phyloP scores from a whole-genome alignment of 2,329 filamentous ascomycete species.

The Erysiphe neolycopersici region DNA sequence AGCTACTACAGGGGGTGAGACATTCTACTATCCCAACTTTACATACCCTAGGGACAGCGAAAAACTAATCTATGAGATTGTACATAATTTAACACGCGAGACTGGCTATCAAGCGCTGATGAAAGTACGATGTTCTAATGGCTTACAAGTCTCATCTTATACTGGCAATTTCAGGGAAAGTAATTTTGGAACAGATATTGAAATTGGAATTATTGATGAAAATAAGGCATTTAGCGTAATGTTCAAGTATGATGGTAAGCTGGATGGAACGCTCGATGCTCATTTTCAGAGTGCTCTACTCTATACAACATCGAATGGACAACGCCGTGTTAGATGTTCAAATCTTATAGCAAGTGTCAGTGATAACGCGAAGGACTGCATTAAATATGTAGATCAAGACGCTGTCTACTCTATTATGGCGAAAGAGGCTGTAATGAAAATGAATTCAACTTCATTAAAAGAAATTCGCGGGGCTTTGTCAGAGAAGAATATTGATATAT shows the following conservation, averaged over 20 bases:
- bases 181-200: conserved; percentile 79
- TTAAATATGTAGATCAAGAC: conserved; percentile 92
- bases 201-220: conserved; percentile 74
- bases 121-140: conserved; percentile 96
- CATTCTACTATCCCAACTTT: conserved; percentile 94
- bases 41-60: conserved; percentile 61
- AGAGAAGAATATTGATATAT: conserved; percentile 78
- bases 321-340: conserved; percentile 73
- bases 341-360: conserved; percentile 86
- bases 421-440: conserved; percentile 78
- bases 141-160: conserved; percentile 77
- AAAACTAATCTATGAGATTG: conserved; percentile 63
- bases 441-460: conserved; percentile 48
- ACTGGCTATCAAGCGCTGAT: conserved; percentile 90
- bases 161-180: conserved; percentile 93
- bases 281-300: conserved; percentile 91
- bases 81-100: conserved; percentile 64
- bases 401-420: conserved; percentile 70
- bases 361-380: conserved; percentile 54
- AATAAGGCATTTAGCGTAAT: conserved; percentile 83
- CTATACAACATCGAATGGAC: conserved; percentile 74
- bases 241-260: conserved; percentile 87
- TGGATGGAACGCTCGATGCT: conserved; percentile 88
- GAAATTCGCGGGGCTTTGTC: conserved; percentile 63
- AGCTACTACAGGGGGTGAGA: conserved; percentile 75